A percentile compares a stretch with the other conserved stretches of the same genome.
Conservation (phyloP, 495 filamentous ascomycete genomes). For the Hypoxylon perforatum region DNA sequence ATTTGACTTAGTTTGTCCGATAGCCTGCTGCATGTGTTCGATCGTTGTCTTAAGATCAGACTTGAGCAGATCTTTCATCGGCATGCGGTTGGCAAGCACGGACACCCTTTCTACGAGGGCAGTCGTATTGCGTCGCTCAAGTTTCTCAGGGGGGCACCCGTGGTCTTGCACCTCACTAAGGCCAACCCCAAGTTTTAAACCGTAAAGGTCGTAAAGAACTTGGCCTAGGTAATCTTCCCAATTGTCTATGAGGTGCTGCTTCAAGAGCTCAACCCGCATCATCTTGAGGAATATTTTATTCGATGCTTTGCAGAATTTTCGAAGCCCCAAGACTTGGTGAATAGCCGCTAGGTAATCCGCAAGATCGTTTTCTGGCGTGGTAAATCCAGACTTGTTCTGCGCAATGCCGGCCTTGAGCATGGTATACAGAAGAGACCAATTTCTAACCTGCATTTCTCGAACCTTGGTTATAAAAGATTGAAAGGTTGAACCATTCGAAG, state of each 20-base stretch:
- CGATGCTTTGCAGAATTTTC: slow-evolving; percentile 86
- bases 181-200: slow-evolving; percentile 78
- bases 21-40: slow-evolving; percentile 83
- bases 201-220: slow-evolving; percentile 88
- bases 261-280: slow-evolving; percentile 82
- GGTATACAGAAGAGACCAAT: slow-evolving; percentile 82
- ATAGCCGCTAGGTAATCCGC: slow-evolving; percentile 79
- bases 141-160: slow-evolving; percentile 75
- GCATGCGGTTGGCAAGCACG: slow-evolving; percentile 80
- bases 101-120: slow-evolving; percentile 85
- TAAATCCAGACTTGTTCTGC: slow-evolving; percentile 72
- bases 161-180: slow-evolving; percentile 77
- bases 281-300: slow-evolving; percentile 88
- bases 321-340: slow-evolving; percentile 86
- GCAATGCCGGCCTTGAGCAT: slow-evolving; percentile 78
- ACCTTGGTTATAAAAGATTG: slow-evolving; percentile 75
- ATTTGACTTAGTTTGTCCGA: slow-evolving; percentile 69
- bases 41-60: slow-evolving; percentile 87
- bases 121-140: slow-evolving; percentile 80
- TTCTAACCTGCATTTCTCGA: slow-evolving; percentile 87
- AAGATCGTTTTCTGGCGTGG: slow-evolving; percentile 72
- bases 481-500: slow-evolving; percentile 48
- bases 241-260: slow-evolving; percentile 69
- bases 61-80: slow-evolving; percentile 90
- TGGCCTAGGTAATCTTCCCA: slow-evolving; percentile 85